These are phyloP conservation scores for Henckelia pumila DNA, from an alignment of 257 asterid genomes.

Conservation along the genomic window DNA sequence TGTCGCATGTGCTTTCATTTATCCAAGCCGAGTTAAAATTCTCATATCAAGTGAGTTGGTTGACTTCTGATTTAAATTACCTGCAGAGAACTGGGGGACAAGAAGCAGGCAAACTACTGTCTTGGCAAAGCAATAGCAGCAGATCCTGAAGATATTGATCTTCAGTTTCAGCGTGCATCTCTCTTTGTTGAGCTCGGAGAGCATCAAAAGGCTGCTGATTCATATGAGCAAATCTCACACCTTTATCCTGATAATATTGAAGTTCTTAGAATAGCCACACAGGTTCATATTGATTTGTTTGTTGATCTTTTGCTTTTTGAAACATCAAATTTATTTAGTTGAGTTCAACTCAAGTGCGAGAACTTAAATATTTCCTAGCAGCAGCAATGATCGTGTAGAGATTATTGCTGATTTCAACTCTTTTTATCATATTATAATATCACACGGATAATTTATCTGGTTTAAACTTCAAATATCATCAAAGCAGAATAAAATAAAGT, in stretches of 20 bases:
- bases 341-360: conserved; percentile 6
- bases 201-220: conserved; percentile 68
- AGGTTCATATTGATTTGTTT: conserved; percentile 32
- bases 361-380: background rate
- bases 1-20: too few relatives aligned
- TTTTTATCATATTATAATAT: conserved; percentile 3
- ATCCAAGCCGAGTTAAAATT: background rate
- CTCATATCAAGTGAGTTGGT: conserved; percentile 7
- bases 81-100: conserved; percentile 63
- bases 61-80: conserved; percentile 12
- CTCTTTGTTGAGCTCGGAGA: conserved; percentile 64
- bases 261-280: conserved; percentile 49
- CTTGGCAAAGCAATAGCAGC: conserved; percentile 75
- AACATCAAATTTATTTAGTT: conserved; percentile 11
- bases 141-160: too few relatives aligned
- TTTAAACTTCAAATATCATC: too few relatives aligned
- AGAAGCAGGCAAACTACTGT: conserved; percentile 64
- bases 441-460: conserved; percentile 15
- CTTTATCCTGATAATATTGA: conserved; percentile 53
- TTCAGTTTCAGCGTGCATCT: conserved; percentile 60
- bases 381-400: conserved; percentile 4
- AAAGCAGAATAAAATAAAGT: background rate
- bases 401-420: conserved; percentile 6
- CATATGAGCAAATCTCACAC: conserved; percentile 63
- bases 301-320: conserved; percentile 4